Evolutionary conservation across 768 basidiomycete genomes (phyloP).

Genomic region (Leccinellum rugosiceps): DNA sequence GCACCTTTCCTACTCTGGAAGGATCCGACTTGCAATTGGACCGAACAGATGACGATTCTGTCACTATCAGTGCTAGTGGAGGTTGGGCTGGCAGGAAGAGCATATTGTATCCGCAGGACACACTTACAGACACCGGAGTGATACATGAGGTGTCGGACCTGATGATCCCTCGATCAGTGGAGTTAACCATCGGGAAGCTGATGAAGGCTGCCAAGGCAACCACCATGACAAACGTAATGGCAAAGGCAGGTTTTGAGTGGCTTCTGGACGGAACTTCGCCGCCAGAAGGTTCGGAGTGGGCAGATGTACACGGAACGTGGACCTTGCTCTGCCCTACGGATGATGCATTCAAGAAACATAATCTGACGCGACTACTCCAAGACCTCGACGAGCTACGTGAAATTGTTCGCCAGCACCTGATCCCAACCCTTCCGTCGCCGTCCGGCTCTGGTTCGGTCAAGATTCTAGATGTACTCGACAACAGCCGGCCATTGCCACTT

Average conservation of each 20-base stretch:
- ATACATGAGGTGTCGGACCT: constrained; percentile 86
- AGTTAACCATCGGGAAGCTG: constrained; percentile 87
- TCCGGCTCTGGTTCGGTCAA: constrained; percentile 21
- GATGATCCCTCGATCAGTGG: constrained; percentile 81
- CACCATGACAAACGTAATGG: constrained; percentile 83
- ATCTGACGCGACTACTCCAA: constrained; percentile 70
- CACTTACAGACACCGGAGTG: constrained; percentile 85
- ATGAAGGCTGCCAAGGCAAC: constrained; percentile 83
- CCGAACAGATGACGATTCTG: constrained; percentile 48
- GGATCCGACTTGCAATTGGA: constrained; percentile 79
- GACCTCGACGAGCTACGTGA: constrained; percentile 50
- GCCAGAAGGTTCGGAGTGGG: constrained; percentile 68
- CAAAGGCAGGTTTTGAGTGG: constrained; percentile 88
- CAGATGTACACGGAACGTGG: constrained; percentile 61
- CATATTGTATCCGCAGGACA: constrained; percentile 54
- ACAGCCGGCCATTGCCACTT: constrained; percentile 70
- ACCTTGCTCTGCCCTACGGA: constrained; percentile 91
- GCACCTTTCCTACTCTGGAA: constrained; percentile 78
- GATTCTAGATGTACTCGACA: constrained; percentile 43
- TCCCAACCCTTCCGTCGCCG: constrained; percentile 42
- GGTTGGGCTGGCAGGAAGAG: constrained; percentile 75
- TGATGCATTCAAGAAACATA: constrained; percentile 84
- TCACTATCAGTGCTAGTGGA: constrained; percentile 60
- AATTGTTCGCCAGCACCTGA: constrained; percentile 76
- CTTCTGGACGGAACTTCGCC: constrained; percentile 81